phyloP scores from a whole-genome alignment of 805 yeast genomes.

The Schwanniomyces pseudopolymorphus region DNA sequence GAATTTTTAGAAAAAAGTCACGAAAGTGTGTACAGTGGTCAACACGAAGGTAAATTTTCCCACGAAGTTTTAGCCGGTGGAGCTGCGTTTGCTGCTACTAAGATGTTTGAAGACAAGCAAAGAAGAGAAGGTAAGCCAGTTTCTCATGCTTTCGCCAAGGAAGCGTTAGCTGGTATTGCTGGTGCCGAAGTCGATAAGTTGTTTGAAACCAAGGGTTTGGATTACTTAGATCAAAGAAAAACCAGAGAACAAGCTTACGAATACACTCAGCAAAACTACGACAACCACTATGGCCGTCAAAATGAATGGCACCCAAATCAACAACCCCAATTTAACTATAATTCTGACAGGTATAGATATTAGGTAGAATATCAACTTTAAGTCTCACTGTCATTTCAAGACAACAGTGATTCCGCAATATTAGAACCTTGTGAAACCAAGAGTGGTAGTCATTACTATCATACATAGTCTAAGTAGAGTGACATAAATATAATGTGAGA shows the following conservation, averaged over 20 bases:
- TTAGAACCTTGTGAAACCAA: no score
- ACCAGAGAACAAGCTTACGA: conserved; percentile 24
- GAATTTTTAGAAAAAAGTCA: conserved; percentile 16
- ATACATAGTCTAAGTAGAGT: no score
- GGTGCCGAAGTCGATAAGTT: conserved; percentile 34
- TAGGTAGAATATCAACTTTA: conserved; percentile 5
- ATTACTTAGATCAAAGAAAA: conserved; percentile 26
- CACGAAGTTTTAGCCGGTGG: conserved; percentile 34
- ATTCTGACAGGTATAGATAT: conserved; percentile 20
- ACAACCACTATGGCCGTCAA: conserved; percentile 25
- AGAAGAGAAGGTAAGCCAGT: conserved; percentile 33
- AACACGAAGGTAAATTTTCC: conserved; percentile 29
- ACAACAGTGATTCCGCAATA: no score
- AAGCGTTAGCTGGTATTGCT: conserved; percentile 26
- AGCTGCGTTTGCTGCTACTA: conserved; percentile 31
- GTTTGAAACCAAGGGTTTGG: conserved; percentile 33
- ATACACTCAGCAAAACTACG: conserved; percentile 20
- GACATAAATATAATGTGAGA: no score
- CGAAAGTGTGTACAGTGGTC: conserved; percentile 26
- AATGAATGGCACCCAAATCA: conserved; percentile 27
- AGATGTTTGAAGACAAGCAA: conserved; percentile 30
- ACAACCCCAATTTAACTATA: conserved; percentile 27
- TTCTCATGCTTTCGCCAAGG: conserved; percentile 29
- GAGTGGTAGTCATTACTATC: no score
- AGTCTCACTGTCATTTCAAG: no score